These are phyloP conservation scores for Tritrichomonas foetus DNA, from an alignment of 208 protist species.

Conservation along the genomic window DNA sequence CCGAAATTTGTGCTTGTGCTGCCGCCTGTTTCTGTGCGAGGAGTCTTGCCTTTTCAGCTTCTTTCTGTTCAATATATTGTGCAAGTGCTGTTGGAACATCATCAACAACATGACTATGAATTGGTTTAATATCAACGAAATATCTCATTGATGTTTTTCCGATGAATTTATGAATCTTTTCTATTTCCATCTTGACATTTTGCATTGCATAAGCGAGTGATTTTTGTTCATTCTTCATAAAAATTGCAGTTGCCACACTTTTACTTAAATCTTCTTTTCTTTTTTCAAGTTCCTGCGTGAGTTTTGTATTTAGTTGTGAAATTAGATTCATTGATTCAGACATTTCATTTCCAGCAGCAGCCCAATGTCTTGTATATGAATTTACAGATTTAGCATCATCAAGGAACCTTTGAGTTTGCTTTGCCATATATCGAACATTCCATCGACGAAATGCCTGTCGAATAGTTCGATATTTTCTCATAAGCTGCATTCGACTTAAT, in stretches of 20 bases:
- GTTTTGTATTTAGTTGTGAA: neutral
- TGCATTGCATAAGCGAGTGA: neutral
- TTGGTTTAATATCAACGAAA: slow-evolving; percentile 30
- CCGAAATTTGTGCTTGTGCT: neutral
- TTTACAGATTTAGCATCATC: neutral
- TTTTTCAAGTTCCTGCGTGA: neutral
- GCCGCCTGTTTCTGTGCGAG: neutral
- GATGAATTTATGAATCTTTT: neutral
- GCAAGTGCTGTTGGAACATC: neutral
- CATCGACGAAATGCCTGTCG: neutral
- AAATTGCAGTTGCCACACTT: neutral
- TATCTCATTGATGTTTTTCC: slow-evolving; percentile 31
- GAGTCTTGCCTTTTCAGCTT: neutral
- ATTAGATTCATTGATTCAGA: neutral
- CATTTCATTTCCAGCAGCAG: slow-evolving; percentile 12
- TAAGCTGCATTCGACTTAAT: neutral
- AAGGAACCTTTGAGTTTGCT: neutral
- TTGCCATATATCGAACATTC: neutral
- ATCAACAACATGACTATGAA: neutral
- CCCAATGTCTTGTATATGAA: neutral
- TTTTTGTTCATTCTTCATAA: slow-evolving; percentile 21
- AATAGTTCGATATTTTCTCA: neutral
- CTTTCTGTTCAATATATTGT: neutral
- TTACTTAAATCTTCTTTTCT: neutral
- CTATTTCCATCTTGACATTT: neutral